phyloP scores from a whole-genome alignment of 2,329 filamentous ascomycete genomes.

The Aureobasidium melanogenum region DNA sequence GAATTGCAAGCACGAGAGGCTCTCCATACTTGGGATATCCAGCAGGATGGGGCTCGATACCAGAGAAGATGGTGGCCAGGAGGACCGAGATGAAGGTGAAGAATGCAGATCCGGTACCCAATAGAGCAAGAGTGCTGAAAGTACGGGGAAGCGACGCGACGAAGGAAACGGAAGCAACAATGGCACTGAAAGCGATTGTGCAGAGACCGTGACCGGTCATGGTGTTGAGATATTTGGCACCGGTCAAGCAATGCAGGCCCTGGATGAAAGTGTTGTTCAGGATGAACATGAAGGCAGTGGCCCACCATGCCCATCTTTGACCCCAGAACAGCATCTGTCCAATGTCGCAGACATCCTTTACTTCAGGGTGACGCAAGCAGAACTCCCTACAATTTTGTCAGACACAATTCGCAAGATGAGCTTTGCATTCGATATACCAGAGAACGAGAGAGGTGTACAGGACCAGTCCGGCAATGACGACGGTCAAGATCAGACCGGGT shows the following conservation, averaged over 20 bases:
- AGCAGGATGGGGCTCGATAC: constrained; percentile 63
- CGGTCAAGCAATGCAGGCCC: constrained; percentile 74
- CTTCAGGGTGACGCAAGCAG: constrained; percentile 80
- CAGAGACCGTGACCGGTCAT: constrained; percentile 66
- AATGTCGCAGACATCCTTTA: constrained; percentile 88
- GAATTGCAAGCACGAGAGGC: constrained; percentile 60
- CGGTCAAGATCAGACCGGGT: constrained; percentile 74
- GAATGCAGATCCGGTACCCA: constrained; percentile 69
- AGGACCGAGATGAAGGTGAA: constrained; percentile 89
- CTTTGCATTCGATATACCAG: constrained; percentile 39
- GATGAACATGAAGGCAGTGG: constrained; percentile 76
- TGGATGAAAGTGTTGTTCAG: constrained; percentile 92
- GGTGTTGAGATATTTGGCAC: constrained; percentile 82
- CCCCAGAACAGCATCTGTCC: constrained; percentile 93
- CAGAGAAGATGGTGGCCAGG: constrained; percentile 74
- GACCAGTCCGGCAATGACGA: constrained; percentile 67
- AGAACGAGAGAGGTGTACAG: constrained; percentile 69
- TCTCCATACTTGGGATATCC: constrained; percentile 44
- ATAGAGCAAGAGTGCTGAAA: constrained; percentile 68
- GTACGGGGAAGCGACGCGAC: constrained; percentile 75
- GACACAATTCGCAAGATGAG: background rate
- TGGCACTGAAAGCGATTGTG: constrained; percentile 69
- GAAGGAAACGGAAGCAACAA: constrained; percentile 68
- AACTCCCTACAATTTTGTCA: constrained; percentile 57
- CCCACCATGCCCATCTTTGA: constrained; percentile 60